phyloP scores from a whole-genome alignment of 768 basidiomycete species.

The Boletus bicolor region DNA sequence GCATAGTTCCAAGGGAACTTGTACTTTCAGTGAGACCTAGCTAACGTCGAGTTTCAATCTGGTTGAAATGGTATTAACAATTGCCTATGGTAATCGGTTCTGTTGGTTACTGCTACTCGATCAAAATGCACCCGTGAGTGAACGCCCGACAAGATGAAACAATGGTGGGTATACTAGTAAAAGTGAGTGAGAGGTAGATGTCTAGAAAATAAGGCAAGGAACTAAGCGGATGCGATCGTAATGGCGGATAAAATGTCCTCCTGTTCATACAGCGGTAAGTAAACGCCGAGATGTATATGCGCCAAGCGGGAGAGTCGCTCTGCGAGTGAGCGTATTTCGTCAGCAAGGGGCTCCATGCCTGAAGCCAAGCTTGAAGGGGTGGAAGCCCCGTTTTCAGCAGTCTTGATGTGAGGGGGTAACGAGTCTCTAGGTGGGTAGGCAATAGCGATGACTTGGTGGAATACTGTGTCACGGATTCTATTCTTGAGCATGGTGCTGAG shows the following conservation, averaged over 20 bases:
- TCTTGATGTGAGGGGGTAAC: constrained; percentile 28
- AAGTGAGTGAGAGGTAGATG: constrained; percentile 15
- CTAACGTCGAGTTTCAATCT: background rate
- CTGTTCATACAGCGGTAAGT: constrained; percentile 73
- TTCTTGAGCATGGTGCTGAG: constrained; percentile 59
- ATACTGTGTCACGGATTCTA: constrained; percentile 62
- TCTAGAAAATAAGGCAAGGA: constrained; percentile 22
- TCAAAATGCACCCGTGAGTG: constrained; percentile 24
- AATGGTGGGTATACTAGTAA: constrained; percentile 29
- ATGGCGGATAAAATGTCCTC: constrained; percentile 39
- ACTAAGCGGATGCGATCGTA: constrained; percentile 16
- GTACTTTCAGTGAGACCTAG: background rate
- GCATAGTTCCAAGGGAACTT: constrained; percentile 1
- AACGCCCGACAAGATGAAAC: constrained; percentile 27
- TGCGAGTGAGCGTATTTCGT: constrained; percentile 62
- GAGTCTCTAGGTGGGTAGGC: constrained; percentile 48
- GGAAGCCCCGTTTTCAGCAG: constrained; percentile 20
- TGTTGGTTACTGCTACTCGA: constrained; percentile 27
- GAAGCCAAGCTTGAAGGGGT: constrained; percentile 32
- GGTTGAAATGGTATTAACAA: constrained; percentile 23
- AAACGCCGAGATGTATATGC: constrained; percentile 71
- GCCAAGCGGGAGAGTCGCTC: constrained; percentile 73
- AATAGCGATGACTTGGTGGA: constrained; percentile 53
- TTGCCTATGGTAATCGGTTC: constrained; percentile 29
- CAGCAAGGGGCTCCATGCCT: constrained; percentile 70